Conservation (phyloP, 768 basidiomycete genomes). For the Tricholomella constricta region DNA sequence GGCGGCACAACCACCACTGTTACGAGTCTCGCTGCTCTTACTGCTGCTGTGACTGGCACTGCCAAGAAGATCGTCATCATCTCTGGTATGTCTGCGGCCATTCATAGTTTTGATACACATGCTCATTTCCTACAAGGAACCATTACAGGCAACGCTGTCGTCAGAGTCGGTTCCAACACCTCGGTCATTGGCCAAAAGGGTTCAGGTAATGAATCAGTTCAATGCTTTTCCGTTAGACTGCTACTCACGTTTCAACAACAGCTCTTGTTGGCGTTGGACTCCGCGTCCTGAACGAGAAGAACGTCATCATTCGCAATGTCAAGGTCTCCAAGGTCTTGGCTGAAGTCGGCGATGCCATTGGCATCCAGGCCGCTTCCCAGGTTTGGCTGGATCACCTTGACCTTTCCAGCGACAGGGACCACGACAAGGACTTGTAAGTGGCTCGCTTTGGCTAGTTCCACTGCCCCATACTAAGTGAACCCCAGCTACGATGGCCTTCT, state of each 20-base stretch:
- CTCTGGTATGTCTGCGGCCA: constrained; percentile 28
- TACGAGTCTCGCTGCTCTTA: constrained; percentile 41
- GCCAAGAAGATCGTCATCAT: constrained; percentile 47
- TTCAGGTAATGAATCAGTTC: constrained; percentile 33
- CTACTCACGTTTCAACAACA: constrained; percentile 11
- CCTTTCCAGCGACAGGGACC: constrained; percentile 45
- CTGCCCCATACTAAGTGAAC: not conserved
- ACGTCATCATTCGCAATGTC: constrained; percentile 53
- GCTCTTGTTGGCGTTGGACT: constrained; percentile 48
- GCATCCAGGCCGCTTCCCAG: constrained; percentile 39
- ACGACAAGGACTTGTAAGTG: constrained; percentile 34
- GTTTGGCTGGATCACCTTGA: constrained; percentile 52
- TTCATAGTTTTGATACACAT: not conserved
- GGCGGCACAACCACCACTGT: constrained; percentile 47
- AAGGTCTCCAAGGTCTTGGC: constrained; percentile 52
- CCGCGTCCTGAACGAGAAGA: constrained; percentile 41
- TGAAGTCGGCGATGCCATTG: constrained; percentile 45
- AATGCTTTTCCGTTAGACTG: not conserved
- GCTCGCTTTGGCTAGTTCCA: not conserved
- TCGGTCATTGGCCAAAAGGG: constrained; percentile 42
- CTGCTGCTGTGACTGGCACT: constrained; percentile 41
- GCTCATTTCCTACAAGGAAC: constrained; percentile 29
- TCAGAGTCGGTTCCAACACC: constrained; percentile 46
- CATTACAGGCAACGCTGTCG: constrained; percentile 44
- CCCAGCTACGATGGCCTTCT: constrained; percentile 46